A percentile compares a stretch with the other conserved stretches of the same genome.
phyloP scores from a whole-genome alignment of 306 rosid genomes.

The Carpinus fangiana region DNA sequence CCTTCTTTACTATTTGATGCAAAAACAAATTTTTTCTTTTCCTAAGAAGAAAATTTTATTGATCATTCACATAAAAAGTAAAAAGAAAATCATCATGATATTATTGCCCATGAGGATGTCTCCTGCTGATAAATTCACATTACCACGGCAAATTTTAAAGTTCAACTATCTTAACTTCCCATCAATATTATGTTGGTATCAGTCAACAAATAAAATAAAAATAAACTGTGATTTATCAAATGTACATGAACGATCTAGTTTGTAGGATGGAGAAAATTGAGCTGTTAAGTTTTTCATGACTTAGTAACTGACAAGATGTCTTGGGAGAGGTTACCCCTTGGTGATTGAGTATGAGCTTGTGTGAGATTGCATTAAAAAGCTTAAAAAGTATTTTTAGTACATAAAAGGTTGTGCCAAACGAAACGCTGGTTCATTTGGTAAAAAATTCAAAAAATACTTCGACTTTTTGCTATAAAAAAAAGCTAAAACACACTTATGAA shows the following conservation, averaged over 20 bases:
- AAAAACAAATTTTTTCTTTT: background rate
- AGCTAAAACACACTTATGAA: no score
- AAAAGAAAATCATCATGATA: background rate
- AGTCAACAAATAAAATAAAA: background rate
- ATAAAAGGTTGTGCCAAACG: no score
- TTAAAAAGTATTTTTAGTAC: no score
- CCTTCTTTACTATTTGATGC: background rate
- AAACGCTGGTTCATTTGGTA: no score
- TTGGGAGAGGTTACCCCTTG: background rate
- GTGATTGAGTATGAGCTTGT: no score
- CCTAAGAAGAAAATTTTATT: background rate
- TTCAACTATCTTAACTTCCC: background rate
- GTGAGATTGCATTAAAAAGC: no score
- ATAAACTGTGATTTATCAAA: background rate
- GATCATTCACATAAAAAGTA: background rate
- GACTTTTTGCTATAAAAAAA: no score
- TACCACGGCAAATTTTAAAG: background rate
- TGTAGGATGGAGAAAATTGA: background rate
- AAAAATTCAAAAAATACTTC: no score
- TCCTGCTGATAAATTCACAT: background rate
- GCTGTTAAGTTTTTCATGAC: background rate
- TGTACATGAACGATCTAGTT: background rate
- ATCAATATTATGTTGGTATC: background rate
- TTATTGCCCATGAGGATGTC: background rate
- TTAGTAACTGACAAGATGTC: background rate